Evolutionary conservation across 108 stramenopile genomes (phyloP).

Genomic region (Licmophora abbreviata): DNA sequence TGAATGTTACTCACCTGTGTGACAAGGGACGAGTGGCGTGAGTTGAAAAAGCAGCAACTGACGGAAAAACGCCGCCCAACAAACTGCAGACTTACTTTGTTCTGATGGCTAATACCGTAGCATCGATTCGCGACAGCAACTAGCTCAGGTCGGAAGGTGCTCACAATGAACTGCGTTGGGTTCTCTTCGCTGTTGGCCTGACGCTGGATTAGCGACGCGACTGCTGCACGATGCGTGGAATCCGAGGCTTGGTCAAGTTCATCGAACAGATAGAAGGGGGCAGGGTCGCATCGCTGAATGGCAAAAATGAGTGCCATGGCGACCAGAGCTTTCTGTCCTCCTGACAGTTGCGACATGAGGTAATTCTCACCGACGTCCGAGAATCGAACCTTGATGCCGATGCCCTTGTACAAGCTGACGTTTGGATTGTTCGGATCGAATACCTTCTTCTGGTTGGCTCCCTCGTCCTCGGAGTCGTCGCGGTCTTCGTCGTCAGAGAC

Average conservation of each 20-base stretch:
- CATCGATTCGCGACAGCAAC: conserved; percentile 83
- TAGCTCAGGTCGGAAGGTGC: conserved; percentile 97
- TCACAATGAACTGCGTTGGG: conserved; percentile 98
- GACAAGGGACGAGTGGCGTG: too few relatives aligned
- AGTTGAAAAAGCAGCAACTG: too few relatives aligned
- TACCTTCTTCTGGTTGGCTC: conserved; percentile 13
- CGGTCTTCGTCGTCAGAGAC: conserved; percentile 32
- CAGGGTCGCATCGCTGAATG: conserved; percentile 97
- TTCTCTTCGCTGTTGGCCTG: conserved; percentile 86
- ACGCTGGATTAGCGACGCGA: conserved; percentile 91
- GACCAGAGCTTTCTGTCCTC: conserved; percentile 99
- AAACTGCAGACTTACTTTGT: too few relatives aligned
- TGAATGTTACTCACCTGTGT: conserved; percentile 78
- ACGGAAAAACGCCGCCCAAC: too few relatives aligned
- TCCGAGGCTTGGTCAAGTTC: conserved; percentile 97
- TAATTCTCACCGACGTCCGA: conserved; percentile 83
- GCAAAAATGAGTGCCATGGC: conserved; percentile 99
- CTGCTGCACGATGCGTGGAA: conserved; percentile 89
- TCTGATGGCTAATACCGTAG: conserved; percentile 85
- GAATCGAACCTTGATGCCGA: conserved; percentile 91
- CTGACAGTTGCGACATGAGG: conserved; percentile 91
- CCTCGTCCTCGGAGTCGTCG: conserved; percentile 21
- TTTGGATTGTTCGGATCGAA: conserved; percentile 49
- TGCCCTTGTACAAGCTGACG: conserved; percentile 82
- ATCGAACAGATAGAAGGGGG: conserved; percentile 99